Base-by-base conservation (phyloP, 768 basidiomycete species). In the Lactifluus piperatus region DNA sequence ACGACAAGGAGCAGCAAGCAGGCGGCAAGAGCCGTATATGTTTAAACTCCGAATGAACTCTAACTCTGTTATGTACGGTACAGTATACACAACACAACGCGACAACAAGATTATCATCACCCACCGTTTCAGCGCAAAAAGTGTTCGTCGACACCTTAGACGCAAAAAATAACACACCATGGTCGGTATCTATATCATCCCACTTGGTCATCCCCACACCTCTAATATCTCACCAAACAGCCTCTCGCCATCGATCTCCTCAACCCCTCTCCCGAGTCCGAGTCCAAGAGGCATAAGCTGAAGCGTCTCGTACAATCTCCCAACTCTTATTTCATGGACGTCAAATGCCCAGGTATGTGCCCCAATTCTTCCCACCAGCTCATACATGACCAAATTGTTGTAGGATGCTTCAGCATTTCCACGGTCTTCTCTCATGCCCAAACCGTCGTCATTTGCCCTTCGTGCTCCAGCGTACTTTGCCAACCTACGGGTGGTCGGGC, bases 261-360 rank as follows among this genome's bases (percentile, higher is more conserved):
- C 74, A 91, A 98, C 85, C 95, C 93, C 68, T 88, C 92, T 60
- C 75, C 82, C 66, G 90, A 92, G 73, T 75, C 83, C 68, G 90
- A 95, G 78, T 85, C 78, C 75, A 85, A 80, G 74, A 86, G 84
- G 74, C 95, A 98, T 88, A 98, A 98, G 82, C 90, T 97, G 75
- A 98, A 99, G 84, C 88, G 94, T 73, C 86, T 98, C 68, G 97
- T 99, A 68, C 97, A 97, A 77, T 87, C 87, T 54, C 97, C 97
- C 65, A 93, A 97, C 78, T 98, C 95, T 36, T 98, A 91, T 79
- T 98, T 98, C 79, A 98, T 99, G 97, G 97, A 99, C 70, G 94
- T 98, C 69, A 99, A 98, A 77, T 98, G 95, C 78, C 86, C 95
- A 68, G 94, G 91, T 92, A 62, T 60, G 85, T 76, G n/a, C n/a